A percentile compares a stretch with the other conserved stretches of the same genome.
These are phyloP conservation scores for Bruguiera gymnorhiza DNA, from an alignment of 345 rosid species.

Conservation along the genomic window DNA sequence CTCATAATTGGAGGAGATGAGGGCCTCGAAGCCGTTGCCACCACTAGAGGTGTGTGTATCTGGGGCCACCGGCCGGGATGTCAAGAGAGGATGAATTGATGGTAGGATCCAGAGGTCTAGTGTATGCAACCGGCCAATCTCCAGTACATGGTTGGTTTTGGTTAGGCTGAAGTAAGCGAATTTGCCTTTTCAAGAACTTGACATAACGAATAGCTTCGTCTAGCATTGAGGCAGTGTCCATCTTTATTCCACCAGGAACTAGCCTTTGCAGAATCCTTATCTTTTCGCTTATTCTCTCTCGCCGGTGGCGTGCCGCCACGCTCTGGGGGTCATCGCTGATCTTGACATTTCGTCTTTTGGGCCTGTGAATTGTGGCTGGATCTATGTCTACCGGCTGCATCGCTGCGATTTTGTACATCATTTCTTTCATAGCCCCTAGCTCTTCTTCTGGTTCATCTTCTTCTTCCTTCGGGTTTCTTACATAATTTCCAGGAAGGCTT, in stretches of 20 bases:
- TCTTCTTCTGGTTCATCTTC: conserved; percentile 73
- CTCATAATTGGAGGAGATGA: conserved; percentile 34
- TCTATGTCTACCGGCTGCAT: conserved; percentile 97
- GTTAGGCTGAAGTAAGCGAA: conserved; percentile 58
- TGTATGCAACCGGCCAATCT: conserved; percentile 23
- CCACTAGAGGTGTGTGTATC: conserved; percentile 7
- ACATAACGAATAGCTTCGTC: conserved; percentile 91
- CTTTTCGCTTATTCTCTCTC: conserved; percentile 93
- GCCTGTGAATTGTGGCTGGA: conserved; percentile 69
- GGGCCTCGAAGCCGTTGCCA: not conserved
- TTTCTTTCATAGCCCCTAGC: conserved; percentile 87
- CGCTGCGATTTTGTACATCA: conserved; percentile 93
- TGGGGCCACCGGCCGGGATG: conserved; percentile 8
- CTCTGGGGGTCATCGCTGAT: conserved; percentile 97
- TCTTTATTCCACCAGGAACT: conserved; percentile 90
- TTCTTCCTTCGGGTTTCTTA: conserved; percentile 12
- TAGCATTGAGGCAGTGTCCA: conserved; percentile 97
- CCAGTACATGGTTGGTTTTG: conserved; percentile 15
- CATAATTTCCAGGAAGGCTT: conserved; percentile 18
- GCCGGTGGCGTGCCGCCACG: conserved; percentile 85
- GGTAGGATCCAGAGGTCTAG: conserved; percentile 19
- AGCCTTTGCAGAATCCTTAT: conserved; percentile 83
- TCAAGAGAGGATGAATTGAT: conserved; percentile 21
- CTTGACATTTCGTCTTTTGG: conserved; percentile 77
- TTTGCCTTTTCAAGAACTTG: conserved; percentile 88